A percentile compares a stretch with the other conserved stretches of the same genome.
Evolutionary conservation across 192 early-diverging fungal genomes (phyloP).

Genomic region (Entomortierella lignicola): DNA sequence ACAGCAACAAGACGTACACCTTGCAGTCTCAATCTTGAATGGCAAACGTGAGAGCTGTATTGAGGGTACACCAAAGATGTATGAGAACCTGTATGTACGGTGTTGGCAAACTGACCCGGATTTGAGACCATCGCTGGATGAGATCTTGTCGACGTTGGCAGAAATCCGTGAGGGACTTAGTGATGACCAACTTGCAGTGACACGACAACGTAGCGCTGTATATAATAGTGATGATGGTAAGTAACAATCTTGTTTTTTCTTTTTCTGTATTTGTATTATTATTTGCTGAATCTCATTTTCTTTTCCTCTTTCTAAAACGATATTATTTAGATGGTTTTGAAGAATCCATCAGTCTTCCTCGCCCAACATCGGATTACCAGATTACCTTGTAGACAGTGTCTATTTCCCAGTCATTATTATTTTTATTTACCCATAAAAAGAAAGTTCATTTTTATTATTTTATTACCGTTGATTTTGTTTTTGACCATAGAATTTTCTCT

Average conservation of each 20-base stretch:
- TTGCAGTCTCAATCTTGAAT: conserved; percentile 40
- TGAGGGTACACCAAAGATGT: conserved; percentile 38
- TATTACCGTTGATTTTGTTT: too few species aligned
- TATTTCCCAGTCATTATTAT: too few species aligned
- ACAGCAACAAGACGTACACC: conserved; percentile 33
- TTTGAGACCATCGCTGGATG: conserved; percentile 32
- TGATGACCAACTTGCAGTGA: conserved; percentile 21
- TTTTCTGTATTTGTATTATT: conserved; percentile 1
- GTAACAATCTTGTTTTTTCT: not conserved
- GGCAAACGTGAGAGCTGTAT: conserved; percentile 45
- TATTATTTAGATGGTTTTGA: conserved; percentile 42
- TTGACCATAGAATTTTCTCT: too few species aligned
- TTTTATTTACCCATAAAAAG: too few species aligned
- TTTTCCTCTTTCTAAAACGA: not conserved
- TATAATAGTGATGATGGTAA: not conserved
- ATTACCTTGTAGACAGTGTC: not conserved
- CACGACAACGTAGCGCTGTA: conserved; percentile 7
- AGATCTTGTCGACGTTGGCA: conserved; percentile 24
- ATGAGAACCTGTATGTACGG: conserved; percentile 36
- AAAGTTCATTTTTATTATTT: too few species aligned
- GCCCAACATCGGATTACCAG: conserved; percentile 44
- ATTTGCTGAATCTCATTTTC: not conserved
- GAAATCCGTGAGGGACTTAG: conserved; percentile 3
- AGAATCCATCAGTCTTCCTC: conserved; percentile 33
- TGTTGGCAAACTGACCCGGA: conserved; percentile 46